Evolutionary conservation across 805 yeast genomes (phyloP), one percentile per base, ranked within the genome.

Genomic region (Yarrowia divulgata): DNA sequence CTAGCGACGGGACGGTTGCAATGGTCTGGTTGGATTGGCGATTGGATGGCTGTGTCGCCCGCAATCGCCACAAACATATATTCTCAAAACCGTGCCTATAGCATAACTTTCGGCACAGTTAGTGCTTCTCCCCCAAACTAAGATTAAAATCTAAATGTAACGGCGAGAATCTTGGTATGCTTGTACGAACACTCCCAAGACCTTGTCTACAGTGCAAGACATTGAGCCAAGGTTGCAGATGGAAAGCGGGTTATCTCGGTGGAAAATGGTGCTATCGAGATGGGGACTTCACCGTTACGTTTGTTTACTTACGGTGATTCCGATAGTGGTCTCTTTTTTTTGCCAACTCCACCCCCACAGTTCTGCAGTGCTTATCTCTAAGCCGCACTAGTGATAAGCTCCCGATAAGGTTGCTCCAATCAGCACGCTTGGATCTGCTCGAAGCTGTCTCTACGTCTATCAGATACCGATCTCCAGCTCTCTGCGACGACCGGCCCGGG

Each of bases 401-500:
- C 39, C 48, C 29, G 63, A 57, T 57, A 57, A 57, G 63, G 63
- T 57, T 57, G 63, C 9, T 9, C 63, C 63, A 57, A 57, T 57
- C 37, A 57, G 39, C 18, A 14, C 14, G 9, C 39, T 7, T 3
- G 42, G 42, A 52, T 23, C 35, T 8, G 29, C 29, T 23, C 29
- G 29, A 2, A 2, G 29, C 29, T 23, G 29, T 23, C 29, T 23
- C 40, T 6, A 14, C 45, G 19, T 19, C 34, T 39, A 54, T 37
- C 60, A 54, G 60, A 54, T 54, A 54, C 19, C 42, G 60, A 37
- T 23, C 45, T 19, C 18, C 34, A 8, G 13, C 34, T 54, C 60
- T 54, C 60, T 54, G 45, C 39, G 60, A 39, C 60, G 60, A 54
- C 60, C 60, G 60, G 60, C 45, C 60, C 60, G 60, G 35, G 60